These are phyloP conservation scores for Beauveria medogensis DNA, from an alignment of 2,329 filamentous ascomycete species.

Conservation along the genomic window DNA sequence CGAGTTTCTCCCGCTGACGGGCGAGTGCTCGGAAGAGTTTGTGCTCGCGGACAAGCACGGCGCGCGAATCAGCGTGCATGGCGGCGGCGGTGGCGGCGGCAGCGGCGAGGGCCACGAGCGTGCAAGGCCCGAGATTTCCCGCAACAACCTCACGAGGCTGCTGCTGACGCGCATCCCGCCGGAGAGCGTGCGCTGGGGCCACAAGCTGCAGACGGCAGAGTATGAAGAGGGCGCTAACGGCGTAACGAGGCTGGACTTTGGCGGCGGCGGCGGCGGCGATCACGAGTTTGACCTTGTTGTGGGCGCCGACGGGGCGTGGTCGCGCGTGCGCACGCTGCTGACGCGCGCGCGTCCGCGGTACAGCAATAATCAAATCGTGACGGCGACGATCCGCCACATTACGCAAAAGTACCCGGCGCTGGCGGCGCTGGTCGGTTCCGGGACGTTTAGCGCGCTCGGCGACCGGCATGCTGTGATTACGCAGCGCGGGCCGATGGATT, in stretches of 20 bases:
- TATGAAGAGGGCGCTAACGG: not conserved
- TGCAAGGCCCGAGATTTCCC: constrained; percentile 31
- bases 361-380: constrained; percentile 30
- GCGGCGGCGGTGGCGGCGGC: constrained; percentile 10
- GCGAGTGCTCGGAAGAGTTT: constrained; percentile 33
- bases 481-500: constrained; percentile 23
- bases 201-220: constrained; percentile 24
- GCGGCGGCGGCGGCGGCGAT: constrained; percentile 13
- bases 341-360: constrained; percentile 29
- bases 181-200: constrained; percentile 22
- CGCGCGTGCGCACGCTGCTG: constrained; percentile 28
- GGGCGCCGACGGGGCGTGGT: constrained; percentile 35
- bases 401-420: constrained; percentile 30
- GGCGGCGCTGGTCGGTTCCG: constrained; percentile 17
- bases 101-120: not conserved
- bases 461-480: constrained; percentile 25
- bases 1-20: constrained; percentile 61
- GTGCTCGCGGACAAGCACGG: constrained; percentile 25
- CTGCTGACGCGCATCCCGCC: constrained; percentile 23
- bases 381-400: constrained; percentile 26
- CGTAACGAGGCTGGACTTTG: constrained; percentile 17
- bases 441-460: constrained; percentile 1
- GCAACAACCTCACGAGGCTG: constrained; percentile 27
- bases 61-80: constrained; percentile 15
- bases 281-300: constrained; percentile 29